phyloP scores from a whole-genome alignment of 768 basidiomycete species.

The Pulveroboletus sp. region DNA sequence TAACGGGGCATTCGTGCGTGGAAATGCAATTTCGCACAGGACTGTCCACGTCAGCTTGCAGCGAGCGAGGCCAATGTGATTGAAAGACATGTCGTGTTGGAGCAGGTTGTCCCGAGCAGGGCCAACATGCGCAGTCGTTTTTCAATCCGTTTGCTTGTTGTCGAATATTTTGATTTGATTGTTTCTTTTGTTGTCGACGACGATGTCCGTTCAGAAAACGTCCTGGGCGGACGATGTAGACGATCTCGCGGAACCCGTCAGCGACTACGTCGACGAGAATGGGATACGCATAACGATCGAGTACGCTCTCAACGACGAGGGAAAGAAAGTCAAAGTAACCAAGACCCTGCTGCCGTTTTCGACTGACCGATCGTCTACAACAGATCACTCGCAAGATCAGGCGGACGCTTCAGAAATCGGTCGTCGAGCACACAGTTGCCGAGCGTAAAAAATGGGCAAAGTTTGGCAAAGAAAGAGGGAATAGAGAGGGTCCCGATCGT shows the following conservation, averaged over 20 bases:
- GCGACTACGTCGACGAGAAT: constrained; percentile 78
- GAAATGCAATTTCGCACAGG: background rate
- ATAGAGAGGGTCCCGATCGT: constrained; percentile 81
- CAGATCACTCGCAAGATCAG: constrained; percentile 86
- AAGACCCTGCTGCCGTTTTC: background rate
- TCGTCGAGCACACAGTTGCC: constrained; percentile 92
- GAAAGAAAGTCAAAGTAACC: constrained; percentile 87
- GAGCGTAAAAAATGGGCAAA: constrained; percentile 92
- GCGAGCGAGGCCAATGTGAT: too few relatives aligned
- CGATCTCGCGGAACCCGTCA: constrained; percentile 54
- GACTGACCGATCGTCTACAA: background rate
- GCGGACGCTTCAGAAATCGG: constrained; percentile 80
- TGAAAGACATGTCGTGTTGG: too few relatives aligned
- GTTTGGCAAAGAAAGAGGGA: constrained; percentile 89
- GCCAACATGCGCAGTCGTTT: too few relatives aligned
- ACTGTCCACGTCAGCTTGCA: background rate
- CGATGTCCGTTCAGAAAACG: constrained; percentile 45
- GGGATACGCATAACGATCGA: constrained; percentile 84
- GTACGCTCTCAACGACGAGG: constrained; percentile 83
- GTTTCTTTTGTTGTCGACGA: constrained; percentile 7
- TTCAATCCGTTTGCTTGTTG: constrained; percentile 3
- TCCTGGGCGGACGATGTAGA: constrained; percentile 90
- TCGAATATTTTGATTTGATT: constrained; percentile 17
- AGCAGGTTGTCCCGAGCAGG: too few relatives aligned
- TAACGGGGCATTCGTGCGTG: background rate